These are phyloP conservation scores for Chromosphaera perkinsii DNA, from an alignment of 208 protist genomes.

Conservation along the genomic window DNA sequence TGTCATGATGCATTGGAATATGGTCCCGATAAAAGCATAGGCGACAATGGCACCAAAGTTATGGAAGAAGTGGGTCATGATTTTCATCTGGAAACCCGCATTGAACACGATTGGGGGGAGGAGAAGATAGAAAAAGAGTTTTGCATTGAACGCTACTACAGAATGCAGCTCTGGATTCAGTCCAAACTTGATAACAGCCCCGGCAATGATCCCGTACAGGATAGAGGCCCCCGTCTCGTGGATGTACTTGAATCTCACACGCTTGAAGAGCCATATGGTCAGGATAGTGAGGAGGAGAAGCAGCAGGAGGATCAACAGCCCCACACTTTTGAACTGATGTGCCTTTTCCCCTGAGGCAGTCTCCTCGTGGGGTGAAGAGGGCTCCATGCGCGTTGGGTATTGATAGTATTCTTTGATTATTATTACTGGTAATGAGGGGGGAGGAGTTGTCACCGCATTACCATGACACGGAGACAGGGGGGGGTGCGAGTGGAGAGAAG, in stretches of 20 bases:
- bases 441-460: too few species aligned
- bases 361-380: too few species aligned
- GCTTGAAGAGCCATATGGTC: constrained; percentile 29
- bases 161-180: constrained; percentile 5
- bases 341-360: too few species aligned
- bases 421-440: too few species aligned
- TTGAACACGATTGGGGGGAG: constrained; percentile 54
- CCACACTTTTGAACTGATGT: too few species aligned
- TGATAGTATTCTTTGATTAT: too few species aligned
- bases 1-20: constrained; percentile 14
- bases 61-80: constrained; percentile 27
- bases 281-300: constrained; percentile 30
- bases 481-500: too few species aligned
- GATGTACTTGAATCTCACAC: constrained; percentile 3
- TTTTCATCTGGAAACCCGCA: constrained; percentile 41
- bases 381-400: too few species aligned
- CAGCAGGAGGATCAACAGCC: not conserved
- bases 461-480: too few species aligned
- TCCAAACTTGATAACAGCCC: constrained; percentile 9
- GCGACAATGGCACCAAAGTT: constrained; percentile 26
- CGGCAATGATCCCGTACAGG: constrained; percentile 24
- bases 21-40: constrained; percentile 26
- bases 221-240: constrained; percentile 35
- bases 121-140: constrained; percentile 40
- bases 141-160: constrained; percentile 17